phyloP scores from a whole-genome alignment of 2,329 filamentous ascomycete species.

The Arthrobotrys conoides region DNA sequence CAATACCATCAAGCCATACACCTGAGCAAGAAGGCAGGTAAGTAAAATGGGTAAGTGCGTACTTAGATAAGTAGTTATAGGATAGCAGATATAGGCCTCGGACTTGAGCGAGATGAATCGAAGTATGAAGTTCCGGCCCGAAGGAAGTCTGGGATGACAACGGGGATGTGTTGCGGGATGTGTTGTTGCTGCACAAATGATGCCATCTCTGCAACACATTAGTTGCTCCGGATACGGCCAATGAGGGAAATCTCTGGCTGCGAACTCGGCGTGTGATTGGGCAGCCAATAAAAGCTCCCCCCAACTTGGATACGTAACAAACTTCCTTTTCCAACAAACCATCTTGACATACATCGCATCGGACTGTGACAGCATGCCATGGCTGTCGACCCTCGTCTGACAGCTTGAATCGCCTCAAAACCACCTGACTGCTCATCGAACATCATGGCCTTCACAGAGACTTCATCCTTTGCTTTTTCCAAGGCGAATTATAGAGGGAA shows the following conservation, averaged over 20 bases:
- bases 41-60: too few relatives aligned
- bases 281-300: background rate
- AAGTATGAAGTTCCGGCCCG: too few relatives aligned
- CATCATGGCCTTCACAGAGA: constrained; percentile 55
- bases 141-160: background rate
- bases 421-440: constrained; percentile 17
- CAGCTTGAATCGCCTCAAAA: constrained; percentile 36
- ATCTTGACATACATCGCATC: constrained; percentile 9
- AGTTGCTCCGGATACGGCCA: constrained; percentile 38
- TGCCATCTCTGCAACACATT: constrained; percentile 37
- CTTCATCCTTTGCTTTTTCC: constrained; percentile 58
- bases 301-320: constrained; percentile 23
- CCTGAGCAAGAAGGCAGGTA: too few relatives aligned
- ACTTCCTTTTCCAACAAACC: constrained; percentile 2
- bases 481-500: constrained; percentile 59
- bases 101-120: background rate
- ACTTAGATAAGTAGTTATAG: too few relatives aligned
- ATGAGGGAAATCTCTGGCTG: constrained; percentile 36
- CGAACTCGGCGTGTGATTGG: constrained; percentile 52
- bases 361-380: constrained; percentile 11
- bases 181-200: constrained; percentile 28
- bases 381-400: constrained; percentile 47
- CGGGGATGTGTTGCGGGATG: constrained; percentile 7
- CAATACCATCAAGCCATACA: too few relatives aligned
- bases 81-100: background rate